phyloP scores from a whole-genome alignment of 164 flowering plant species.

The Aristolochia californica region DNA sequence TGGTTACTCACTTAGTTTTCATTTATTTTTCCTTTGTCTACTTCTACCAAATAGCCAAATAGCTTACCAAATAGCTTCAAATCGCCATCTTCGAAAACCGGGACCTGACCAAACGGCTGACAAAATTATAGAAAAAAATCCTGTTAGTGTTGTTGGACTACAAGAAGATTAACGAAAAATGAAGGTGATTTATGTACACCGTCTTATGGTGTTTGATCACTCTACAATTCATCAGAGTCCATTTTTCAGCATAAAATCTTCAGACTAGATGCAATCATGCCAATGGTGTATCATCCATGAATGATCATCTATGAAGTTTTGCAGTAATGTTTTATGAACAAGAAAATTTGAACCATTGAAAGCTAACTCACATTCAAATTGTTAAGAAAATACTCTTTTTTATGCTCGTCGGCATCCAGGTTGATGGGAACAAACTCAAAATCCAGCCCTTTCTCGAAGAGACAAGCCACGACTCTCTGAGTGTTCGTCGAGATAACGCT shows the following conservation, averaged over 20 bases:
- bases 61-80: slow-evolving; percentile 45
- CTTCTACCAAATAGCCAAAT: not conserved
- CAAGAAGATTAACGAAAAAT: too few species aligned
- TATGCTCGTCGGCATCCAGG: slow-evolving; percentile 4
- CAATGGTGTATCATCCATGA: not conserved
- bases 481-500: slow-evolving; percentile 6
- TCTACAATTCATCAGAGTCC: too few species aligned
- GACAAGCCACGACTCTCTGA: slow-evolving; percentile 1
- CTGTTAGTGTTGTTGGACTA: not conserved
- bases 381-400: not conserved
- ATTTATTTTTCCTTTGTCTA: not conserved
- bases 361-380: too few species aligned
- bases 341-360: too few species aligned
- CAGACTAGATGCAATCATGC: not conserved
- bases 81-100: slow-evolving; percentile 43
- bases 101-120: slow-evolving; percentile 19
- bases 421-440: slow-evolving; percentile 10
- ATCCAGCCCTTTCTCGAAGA: slow-evolving; percentile 9
- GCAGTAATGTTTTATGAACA: not conserved
- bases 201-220: too few species aligned
- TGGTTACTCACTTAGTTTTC: not conserved
- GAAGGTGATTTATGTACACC: too few species aligned
- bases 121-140: not conserved
- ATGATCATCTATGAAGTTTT: not conserved
- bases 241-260: too few species aligned